Evolutionary conservation across 805 yeast species (phyloP), one percentile per base, ranked within the genome.

Genomic region (Kodamaea kaohsiungensis): DNA sequence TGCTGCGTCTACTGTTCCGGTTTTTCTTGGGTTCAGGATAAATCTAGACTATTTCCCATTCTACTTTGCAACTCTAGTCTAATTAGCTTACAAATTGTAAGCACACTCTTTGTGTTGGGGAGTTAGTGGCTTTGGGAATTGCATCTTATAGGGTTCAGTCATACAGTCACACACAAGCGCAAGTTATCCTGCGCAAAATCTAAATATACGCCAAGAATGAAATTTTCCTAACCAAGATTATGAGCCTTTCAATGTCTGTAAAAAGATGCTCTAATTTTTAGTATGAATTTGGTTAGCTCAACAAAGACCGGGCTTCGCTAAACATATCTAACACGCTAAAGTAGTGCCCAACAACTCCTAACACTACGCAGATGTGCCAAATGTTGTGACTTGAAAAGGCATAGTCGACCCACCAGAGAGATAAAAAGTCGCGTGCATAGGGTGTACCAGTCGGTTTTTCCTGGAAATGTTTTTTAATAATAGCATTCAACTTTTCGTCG

Each of bases 281-380:
- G n/a, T n/a, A n/a, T n/a, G n/a, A n/a, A n/a, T 22, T 22, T 22
- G 6, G 25, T 22, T 22, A 4, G 35, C 10, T 30, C 12, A 30
- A 6, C 6, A 5, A 30, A 5, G 13, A 2, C 8, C 35, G 35
- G 10, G 35, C 35, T 30, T 30, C 35, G 3, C 75, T 76, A 59
- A 86, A 86, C 88, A 92, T 86, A 54, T 83, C 85, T 57, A 90
- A 73, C 39, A 91, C 75, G 12, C 96, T 93, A 53, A 77, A 76
- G 70, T 92, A 95, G 69, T 93, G 98, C 33, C 96, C 96, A 43
- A 88, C 69, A n/a, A 91, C 85, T 2, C 99, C 99, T 22, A 88
- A 78, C 15, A 95, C 81, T 30, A 95, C 99, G 65, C 88, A 90
- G 10, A 91, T 67, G 71, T 93, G 99, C 99, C 99, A 93, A 30